Evolutionary conservation across 352 stramenopile genomes (phyloP).

Genomic region (Globisporangium uncinulatum): DNA sequence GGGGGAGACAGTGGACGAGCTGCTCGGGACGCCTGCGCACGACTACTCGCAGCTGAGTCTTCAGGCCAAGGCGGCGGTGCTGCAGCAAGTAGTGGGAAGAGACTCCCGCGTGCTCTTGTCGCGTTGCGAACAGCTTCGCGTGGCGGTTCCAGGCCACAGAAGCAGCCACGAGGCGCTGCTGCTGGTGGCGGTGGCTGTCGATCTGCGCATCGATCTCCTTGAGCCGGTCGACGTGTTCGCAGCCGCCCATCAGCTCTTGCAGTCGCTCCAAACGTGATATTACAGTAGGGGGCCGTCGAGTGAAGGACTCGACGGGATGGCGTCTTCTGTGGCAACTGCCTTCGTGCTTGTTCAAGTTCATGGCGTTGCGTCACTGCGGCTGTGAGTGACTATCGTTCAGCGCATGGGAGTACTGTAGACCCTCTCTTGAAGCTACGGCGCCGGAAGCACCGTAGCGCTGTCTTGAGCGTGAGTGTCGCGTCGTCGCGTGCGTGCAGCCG

Average conservation of each 20-base stretch:
- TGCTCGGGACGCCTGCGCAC: slow-evolving; percentile 37
- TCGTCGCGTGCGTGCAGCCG: slow-evolving; percentile 23
- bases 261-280: background rate
- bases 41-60: slow-evolving; percentile 45
- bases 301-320: too few species aligned
- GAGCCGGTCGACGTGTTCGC: slow-evolving; percentile 28
- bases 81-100: slow-evolving; percentile 25
- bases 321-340: too few species aligned
- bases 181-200: slow-evolving; percentile 5
- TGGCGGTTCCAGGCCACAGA: slow-evolving; percentile 5
- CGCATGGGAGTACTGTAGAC: too few species aligned
- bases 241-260: slow-evolving; percentile 6
- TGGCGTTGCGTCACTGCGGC: too few species aligned
- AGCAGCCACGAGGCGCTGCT: background rate
- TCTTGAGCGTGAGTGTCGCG: slow-evolving; percentile 36
- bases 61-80: slow-evolving; percentile 23
- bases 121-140: slow-evolving; percentile 21
- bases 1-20: slow-evolving; percentile 26
- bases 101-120: slow-evolving; percentile 40
- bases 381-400: too few species aligned
- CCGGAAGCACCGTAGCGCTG: slow-evolving; percentile 36
- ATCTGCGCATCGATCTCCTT: slow-evolving; percentile 30
- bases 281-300: background rate
- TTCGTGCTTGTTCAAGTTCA: too few species aligned
- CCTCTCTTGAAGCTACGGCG: slow-evolving; percentile 13